Percentiles rank a stretch among this genome's conserved stretches.
These are phyloP conservation scores for Ascochyta koolunga DNA, from an alignment of 2,329 filamentous ascomycete species.

Conservation along the genomic window DNA sequence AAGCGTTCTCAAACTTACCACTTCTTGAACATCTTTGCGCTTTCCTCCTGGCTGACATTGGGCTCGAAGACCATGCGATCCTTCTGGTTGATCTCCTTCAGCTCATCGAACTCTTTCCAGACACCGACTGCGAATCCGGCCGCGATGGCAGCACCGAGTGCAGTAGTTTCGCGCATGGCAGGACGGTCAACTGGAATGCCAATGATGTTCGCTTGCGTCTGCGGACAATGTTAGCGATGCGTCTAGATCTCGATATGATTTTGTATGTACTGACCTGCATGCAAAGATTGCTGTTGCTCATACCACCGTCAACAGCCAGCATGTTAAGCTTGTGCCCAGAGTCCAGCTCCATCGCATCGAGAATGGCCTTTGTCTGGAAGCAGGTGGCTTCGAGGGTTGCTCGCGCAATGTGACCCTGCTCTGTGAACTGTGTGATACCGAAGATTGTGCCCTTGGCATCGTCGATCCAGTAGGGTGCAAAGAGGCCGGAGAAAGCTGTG, in stretches of 20 bases:
- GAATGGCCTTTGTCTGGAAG: conserved; percentile 90
- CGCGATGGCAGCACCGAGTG: conserved; percentile 85
- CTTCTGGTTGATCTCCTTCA: conserved; percentile 73
- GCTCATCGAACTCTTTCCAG: conserved; percentile 76
- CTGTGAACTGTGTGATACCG: conserved; percentile 83
- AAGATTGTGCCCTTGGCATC: conserved; percentile 86
- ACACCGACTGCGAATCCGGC: conserved; percentile 83
- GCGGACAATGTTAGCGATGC: conserved; percentile 22
- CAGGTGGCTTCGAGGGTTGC: conserved; percentile 90
- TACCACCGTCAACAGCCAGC: conserved; percentile 85
- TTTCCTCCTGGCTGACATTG: conserved; percentile 63
- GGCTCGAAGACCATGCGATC: conserved; percentile 75
- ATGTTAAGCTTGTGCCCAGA: conserved; percentile 75
- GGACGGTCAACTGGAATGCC: conserved; percentile 84
- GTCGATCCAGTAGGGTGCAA: conserved; percentile 94
- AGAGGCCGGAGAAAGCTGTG: conserved; percentile 88
- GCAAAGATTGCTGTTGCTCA: conserved; percentile 85
- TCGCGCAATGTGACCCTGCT: conserved; percentile 83
- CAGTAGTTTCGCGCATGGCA: conserved; percentile 88
- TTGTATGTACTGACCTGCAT: conserved; percentile 66
- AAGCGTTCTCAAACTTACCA: conserved; percentile 54
- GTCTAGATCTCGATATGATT: conserved; percentile 6
- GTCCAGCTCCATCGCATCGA: conserved; percentile 90
- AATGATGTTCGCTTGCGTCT: conserved; percentile 83
- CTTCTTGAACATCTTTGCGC: conserved; percentile 67